Evolutionary conservation across 345 rosid species (phyloP).

Genomic region (Aquilaria yunnanensis): DNA sequence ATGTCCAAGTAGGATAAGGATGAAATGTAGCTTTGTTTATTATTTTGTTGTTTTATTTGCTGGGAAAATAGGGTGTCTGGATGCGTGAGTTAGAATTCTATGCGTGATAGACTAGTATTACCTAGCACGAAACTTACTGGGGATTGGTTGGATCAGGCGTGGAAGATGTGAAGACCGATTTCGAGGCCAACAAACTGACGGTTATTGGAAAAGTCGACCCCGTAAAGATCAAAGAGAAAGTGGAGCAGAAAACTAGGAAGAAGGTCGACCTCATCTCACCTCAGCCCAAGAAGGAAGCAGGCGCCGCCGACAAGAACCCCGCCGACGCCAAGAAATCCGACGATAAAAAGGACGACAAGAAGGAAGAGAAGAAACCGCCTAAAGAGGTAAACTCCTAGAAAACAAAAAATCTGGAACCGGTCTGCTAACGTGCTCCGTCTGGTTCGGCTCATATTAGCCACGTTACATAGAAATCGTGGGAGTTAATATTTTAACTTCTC

Average conservation of each 20-base stretch:
- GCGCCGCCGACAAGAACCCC: slow-evolving; percentile 4
- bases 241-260: slow-evolving; percentile 43
- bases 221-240: slow-evolving; percentile 27
- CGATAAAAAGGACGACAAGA: slow-evolving; percentile 22
- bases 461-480: neutral
- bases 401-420: slow-evolving; percentile 3
- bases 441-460: too few species aligned
- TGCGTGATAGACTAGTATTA: neutral
- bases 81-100: too few species aligned
- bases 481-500: neutral
- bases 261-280: slow-evolving; percentile 33
- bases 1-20: too few species aligned
- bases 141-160: slow-evolving; percentile 46
- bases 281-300: slow-evolving; percentile 26
- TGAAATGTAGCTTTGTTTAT: too few species aligned
- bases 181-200: slow-evolving; percentile 45
- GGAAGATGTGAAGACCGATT: slow-evolving; percentile 53
- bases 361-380: slow-evolving; percentile 28
- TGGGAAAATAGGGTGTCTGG: neutral
- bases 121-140: slow-evolving; percentile 2
- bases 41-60: neutral
- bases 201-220: slow-evolving; percentile 82
- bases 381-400: slow-evolving; percentile 33
- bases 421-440: neutral
- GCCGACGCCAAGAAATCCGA: slow-evolving; percentile 25